These are phyloP conservation scores for Mimosa bimucronata DNA, from an alignment of 306 rosid species.

Conservation along the genomic window DNA sequence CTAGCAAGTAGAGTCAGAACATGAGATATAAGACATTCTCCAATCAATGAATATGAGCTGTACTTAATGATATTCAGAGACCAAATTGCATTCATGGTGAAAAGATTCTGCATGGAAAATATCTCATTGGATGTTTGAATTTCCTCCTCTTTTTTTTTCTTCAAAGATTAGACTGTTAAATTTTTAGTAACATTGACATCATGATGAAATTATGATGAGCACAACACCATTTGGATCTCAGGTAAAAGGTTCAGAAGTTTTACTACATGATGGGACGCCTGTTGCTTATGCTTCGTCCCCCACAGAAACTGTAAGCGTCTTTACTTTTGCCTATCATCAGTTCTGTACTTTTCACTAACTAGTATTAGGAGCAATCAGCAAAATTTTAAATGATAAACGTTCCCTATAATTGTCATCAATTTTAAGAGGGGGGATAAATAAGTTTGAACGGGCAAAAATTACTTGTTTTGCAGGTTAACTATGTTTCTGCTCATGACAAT, in stretches of 20 bases:
- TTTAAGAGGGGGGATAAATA: neutral
- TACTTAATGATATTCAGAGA: neutral
- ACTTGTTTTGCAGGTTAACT: constrained; percentile 72
- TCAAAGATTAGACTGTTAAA: neutral
- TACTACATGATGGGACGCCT: constrained; percentile 65
- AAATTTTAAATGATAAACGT: constrained; percentile 21
- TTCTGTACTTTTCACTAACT: constrained; percentile 16
- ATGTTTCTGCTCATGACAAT: constrained; percentile 94
- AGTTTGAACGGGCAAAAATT: constrained; percentile 22
- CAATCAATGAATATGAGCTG: constrained; percentile 15
- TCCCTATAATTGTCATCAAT: constrained; percentile 14
- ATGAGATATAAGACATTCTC: neutral
- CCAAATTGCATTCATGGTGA: neutral
- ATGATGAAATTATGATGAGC: constrained; percentile 2
- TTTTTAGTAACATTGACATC: neutral
- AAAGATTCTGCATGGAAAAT: neutral
- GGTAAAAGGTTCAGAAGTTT: constrained; percentile 90
- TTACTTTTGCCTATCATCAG: constrained; percentile 23
- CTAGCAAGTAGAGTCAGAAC: constrained; percentile 17
- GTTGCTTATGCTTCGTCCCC: constrained; percentile 83
- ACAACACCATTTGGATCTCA: constrained; percentile 37
- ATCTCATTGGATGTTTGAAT: neutral
- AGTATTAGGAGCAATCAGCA: constrained; percentile 21
- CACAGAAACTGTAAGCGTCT: constrained; percentile 69
- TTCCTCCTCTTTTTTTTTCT: neutral